Conservation (phyloP, 2,329 filamentous ascomycete species). For the Cercospora beticola region DNA sequence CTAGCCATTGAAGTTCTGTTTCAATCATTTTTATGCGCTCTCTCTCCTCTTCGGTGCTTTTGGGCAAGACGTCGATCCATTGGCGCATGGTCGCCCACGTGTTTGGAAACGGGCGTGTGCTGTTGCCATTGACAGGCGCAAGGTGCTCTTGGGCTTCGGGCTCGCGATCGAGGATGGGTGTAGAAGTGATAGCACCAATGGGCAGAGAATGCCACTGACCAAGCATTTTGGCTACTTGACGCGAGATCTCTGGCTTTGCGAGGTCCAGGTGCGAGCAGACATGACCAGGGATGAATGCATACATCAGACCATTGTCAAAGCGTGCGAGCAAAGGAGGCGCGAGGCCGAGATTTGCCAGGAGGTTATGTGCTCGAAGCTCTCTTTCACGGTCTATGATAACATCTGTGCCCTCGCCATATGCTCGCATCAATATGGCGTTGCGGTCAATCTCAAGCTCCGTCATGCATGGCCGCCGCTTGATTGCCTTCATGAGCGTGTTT, state of each 20-base stretch:
- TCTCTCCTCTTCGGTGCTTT: slow-evolving; percentile 66
- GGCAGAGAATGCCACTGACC: slow-evolving; percentile 84
- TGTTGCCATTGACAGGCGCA: slow-evolving; percentile 29
- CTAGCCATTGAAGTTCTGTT: slow-evolving; percentile 68
- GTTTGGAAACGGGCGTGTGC: slow-evolving; percentile 74
- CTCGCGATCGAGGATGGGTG: slow-evolving; percentile 30
- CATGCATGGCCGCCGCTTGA: slow-evolving; percentile 67
- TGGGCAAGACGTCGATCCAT: slow-evolving; percentile 86
- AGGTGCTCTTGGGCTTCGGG: slow-evolving; percentile 27
- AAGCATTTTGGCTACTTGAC: slow-evolving; percentile 77
- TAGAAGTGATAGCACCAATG: slow-evolving; percentile 51
- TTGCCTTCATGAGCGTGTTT: slow-evolving; percentile 82
- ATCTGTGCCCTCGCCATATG: slow-evolving; percentile 92
- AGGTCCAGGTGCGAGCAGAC: slow-evolving; percentile 81
- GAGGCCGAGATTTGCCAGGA: slow-evolving; percentile 78
- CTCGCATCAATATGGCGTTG: slow-evolving; percentile 83
- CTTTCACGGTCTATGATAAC: slow-evolving; percentile 94
- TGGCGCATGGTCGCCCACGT: slow-evolving; percentile 95
- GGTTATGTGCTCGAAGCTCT: slow-evolving; percentile 65
- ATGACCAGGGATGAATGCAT: slow-evolving; percentile 80
- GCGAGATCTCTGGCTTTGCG: slow-evolving; percentile 71
- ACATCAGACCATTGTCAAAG: slow-evolving; percentile 94
- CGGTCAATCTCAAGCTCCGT: slow-evolving; percentile 76
- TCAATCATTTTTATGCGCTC: slow-evolving; percentile 68
- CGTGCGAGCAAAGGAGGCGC: slow-evolving; percentile 85